Evolutionary conservation across 371 early-diverging fungal species (phyloP).

Genomic region (Mucor plumbeus): DNA sequence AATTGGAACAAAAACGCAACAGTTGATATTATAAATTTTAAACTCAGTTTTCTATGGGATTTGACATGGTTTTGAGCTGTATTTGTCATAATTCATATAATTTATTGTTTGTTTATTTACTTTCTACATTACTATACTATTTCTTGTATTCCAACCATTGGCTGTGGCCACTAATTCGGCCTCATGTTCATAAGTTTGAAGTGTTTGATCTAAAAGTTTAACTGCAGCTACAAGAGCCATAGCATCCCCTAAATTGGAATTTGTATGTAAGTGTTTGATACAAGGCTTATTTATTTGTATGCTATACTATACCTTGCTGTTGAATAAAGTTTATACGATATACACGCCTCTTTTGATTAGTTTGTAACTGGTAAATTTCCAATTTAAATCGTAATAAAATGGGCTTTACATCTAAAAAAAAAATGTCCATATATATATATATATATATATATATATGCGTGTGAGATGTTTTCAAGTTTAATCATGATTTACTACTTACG

Average conservation of each 20-base stretch:
- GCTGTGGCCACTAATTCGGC: slow-evolving; percentile 41
- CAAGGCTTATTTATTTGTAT: not conserved
- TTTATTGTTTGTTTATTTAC: slow-evolving; percentile 2
- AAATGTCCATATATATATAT: not conserved
- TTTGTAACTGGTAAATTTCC: slow-evolving; percentile 37
- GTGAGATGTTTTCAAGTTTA: not conserved
- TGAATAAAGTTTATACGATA: slow-evolving; percentile 50
- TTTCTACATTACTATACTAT: slow-evolving; percentile 12
- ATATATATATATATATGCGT: too few species aligned
- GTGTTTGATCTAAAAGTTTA: slow-evolving; percentile 39
- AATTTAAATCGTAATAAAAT: slow-evolving; percentile 42
- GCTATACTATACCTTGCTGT: slow-evolving; percentile 40
- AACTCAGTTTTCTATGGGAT: too few species aligned
- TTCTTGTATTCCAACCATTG: slow-evolving; percentile 36
- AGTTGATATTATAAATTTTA: too few species aligned
- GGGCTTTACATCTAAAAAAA: slow-evolving; percentile 30
- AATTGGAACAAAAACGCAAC: too few species aligned
- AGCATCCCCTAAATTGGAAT: slow-evolving; percentile 38
- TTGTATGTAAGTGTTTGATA: not conserved
- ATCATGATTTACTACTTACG: slow-evolving; percentile 18
- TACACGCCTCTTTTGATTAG: slow-evolving; percentile 24
- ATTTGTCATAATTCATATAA: not conserved
- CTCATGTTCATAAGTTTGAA: slow-evolving; percentile 49
- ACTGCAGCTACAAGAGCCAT: slow-evolving; percentile 50
- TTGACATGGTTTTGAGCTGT: too few species aligned